A percentile compares a stretch with the other conserved stretches of the same genome.
These are phyloP conservation scores for Rosellinia necatrix DNA, from an alignment of 2,329 filamentous ascomycete genomes.

Conservation along the genomic window DNA sequence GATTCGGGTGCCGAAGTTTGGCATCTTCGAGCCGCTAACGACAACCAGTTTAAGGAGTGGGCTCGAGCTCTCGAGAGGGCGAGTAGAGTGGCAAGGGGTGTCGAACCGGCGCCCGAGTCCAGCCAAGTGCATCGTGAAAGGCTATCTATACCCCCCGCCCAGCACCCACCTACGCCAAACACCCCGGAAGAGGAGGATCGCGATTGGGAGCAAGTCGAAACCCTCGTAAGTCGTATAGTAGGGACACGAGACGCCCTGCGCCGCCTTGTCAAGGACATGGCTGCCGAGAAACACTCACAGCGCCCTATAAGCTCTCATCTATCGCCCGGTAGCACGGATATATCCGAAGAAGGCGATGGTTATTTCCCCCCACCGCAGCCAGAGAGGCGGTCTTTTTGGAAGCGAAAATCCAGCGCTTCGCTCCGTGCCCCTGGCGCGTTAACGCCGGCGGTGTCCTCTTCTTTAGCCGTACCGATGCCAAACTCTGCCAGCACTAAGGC, in stretches of 20 bases:
- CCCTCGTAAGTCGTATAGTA: constrained; percentile 81
- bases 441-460: constrained; percentile 46
- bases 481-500: constrained; percentile 41
- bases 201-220: constrained; percentile 87
- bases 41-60: constrained; percentile 87
- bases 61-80: constrained; percentile 83
- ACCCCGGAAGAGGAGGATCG: constrained; percentile 48
- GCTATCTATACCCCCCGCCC: constrained; percentile 32
- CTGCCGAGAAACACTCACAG: constrained; percentile 59
- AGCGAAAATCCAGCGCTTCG: constrained; percentile 73
- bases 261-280: constrained; percentile 82
- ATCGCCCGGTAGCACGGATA: constrained; percentile 47
- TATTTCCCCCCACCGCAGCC: constrained; percentile 53
- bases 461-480: constrained; percentile 50
- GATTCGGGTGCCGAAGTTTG: constrained; percentile 97
- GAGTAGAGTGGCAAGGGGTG: constrained; percentile 65
- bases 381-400: constrained; percentile 86
- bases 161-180: constrained; percentile 38
- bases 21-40: constrained; percentile 84
- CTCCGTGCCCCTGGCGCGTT: constrained; percentile 48
- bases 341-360: constrained; percentile 57
- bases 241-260: constrained; percentile 88
- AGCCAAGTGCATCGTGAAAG: constrained; percentile 34
- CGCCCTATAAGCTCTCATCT: constrained; percentile 46
- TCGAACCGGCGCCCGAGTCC: constrained; percentile 47